Evolutionary conservation across 768 basidiomycete species (phyloP).

Genomic region (Holtermannia corniformis): DNA sequence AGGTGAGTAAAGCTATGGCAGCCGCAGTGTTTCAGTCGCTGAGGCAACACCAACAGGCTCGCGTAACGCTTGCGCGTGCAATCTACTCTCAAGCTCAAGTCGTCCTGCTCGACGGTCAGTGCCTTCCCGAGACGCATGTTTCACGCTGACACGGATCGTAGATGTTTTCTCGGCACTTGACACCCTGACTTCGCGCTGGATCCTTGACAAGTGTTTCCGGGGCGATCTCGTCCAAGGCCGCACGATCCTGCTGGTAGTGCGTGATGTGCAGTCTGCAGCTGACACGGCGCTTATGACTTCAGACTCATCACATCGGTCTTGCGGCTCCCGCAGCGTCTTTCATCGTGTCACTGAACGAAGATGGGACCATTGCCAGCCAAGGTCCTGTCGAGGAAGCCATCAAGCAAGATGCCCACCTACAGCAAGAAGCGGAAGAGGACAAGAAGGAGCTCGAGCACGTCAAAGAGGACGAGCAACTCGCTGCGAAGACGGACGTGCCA

Average conservation of each 20-base stretch:
- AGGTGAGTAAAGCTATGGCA: slow-evolving; percentile 17
- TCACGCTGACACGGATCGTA: slow-evolving; percentile 9
- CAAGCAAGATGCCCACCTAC: slow-evolving; percentile 18
- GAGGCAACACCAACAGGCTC: too few species aligned
- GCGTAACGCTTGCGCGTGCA: slow-evolving; percentile 52
- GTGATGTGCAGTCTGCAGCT: slow-evolving; percentile 10
- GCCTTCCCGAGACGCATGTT: neutral
- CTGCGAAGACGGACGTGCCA: slow-evolving; percentile 20
- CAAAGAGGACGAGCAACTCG: slow-evolving; percentile 10
- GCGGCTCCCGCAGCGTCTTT: slow-evolving; percentile 39
- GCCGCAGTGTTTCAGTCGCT: neutral
- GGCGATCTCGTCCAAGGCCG: slow-evolving; percentile 48
- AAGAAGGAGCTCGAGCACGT: slow-evolving; percentile 5
- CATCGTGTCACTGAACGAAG: slow-evolving; percentile 31
- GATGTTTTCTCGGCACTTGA: slow-evolving; percentile 62
- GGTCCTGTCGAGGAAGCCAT: slow-evolving; percentile 31
- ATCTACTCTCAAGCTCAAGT: slow-evolving; percentile 55
- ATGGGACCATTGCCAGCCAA: slow-evolving; percentile 29
- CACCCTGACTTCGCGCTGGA: slow-evolving; percentile 50
- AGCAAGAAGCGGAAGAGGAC: slow-evolving; percentile 24
- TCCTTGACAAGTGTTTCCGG: slow-evolving; percentile 48
- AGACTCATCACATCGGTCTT: slow-evolving; percentile 42
- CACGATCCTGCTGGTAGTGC: slow-evolving; percentile 52
- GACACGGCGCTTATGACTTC: slow-evolving; percentile 1
- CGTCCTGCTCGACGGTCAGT: slow-evolving; percentile 53